Base-by-base conservation (phyloP, 2,329 filamentous ascomycete genomes). In the Alternaria tenuissima region DNA sequence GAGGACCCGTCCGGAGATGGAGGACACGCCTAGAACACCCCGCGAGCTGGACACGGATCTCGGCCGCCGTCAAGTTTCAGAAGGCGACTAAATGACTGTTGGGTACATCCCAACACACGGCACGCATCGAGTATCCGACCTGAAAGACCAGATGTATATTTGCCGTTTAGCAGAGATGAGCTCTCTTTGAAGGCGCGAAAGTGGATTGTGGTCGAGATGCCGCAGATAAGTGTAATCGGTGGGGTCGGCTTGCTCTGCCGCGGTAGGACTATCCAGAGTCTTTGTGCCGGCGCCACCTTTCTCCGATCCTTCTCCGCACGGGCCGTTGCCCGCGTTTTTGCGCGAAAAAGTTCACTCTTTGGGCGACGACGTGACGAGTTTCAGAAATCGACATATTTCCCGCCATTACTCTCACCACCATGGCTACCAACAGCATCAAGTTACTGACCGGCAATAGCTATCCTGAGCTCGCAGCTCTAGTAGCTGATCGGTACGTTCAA, bases 351-450 rank as follows among this genome's bases (percentile, higher is more conserved):
- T 68, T 68, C 54, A 59, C 55, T 52, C 64, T 60, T 65, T 54
- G 48, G 53, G 44, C 52, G 55, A 59, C 59, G 16, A 57, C 55
- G 47, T 64, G 61, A 55, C 48, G 54, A 57, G 39, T 58, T 66
- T 59, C 61, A 65, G 41, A 52, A 68, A 70, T 63, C 56, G 65
- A 66, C 62, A 58, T 62, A 61, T 49, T 61, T 57, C 34, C 55
- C 65, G 57, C 62, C 41, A 22, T 54, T 60, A 47, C 52, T 48
- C 58, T 56, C 56, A 63, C 57, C 65, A 67, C 51, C 61, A 91
- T 92, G 89, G 86, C 89, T 68, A 86, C 88, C 64, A 92, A 91
- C 80, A 89, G 87, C 38, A 91, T 92, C 77, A 92, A 92, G 80
- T 81, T 92, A 65, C 82, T 92, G 77, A 91, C 89, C 71, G 89